Percentiles rank a stretch among this genome's conserved stretches.
Evolutionary conservation across 2,329 filamentous ascomycete genomes (phyloP).

Genomic region (Trichoderma brevicompactum): DNA sequence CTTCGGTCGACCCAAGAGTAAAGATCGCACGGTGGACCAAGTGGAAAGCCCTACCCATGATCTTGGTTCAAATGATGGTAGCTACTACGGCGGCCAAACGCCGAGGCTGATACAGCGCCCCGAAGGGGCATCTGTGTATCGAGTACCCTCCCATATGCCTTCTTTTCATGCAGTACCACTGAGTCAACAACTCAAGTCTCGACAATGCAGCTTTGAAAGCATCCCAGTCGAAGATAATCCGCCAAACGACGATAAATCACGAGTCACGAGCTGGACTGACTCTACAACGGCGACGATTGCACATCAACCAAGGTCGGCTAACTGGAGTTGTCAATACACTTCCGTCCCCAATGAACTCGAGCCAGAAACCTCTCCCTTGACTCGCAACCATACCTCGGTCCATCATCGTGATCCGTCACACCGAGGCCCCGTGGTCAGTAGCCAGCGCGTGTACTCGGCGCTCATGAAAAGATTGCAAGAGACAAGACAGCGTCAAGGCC

Average conservation of each 20-base stretch:
- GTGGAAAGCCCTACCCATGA: conserved; percentile 25
- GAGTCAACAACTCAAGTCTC: conserved; percentile 54
- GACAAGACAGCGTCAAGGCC: conserved; percentile 37
- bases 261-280: conserved; percentile 74
- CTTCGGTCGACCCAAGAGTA: conserved; percentile 39
- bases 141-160: conserved; percentile 54
- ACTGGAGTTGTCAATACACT: conserved; percentile 61
- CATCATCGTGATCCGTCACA: neutral
- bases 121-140: conserved; percentile 52
- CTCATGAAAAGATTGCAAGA: conserved; percentile 61
- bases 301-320: conserved; percentile 45
- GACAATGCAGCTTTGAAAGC: conserved; percentile 60
- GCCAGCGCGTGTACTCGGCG: conserved; percentile 65
- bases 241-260: conserved; percentile 58
- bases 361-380: conserved; percentile 42
- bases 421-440: conserved; percentile 50
- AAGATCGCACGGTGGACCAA: conserved; percentile 27
- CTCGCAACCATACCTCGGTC: neutral
- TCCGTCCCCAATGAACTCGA: conserved; percentile 66
- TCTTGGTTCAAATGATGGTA: conserved; percentile 37
- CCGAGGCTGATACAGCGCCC: conserved; percentile 33
- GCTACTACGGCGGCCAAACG: conserved; percentile 42
- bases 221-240: conserved; percentile 46
- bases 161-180: conserved; percentile 55
- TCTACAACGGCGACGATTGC: conserved; percentile 62